Conservation (phyloP, 75 land plant species). For the Azolla pinnata region DNA sequence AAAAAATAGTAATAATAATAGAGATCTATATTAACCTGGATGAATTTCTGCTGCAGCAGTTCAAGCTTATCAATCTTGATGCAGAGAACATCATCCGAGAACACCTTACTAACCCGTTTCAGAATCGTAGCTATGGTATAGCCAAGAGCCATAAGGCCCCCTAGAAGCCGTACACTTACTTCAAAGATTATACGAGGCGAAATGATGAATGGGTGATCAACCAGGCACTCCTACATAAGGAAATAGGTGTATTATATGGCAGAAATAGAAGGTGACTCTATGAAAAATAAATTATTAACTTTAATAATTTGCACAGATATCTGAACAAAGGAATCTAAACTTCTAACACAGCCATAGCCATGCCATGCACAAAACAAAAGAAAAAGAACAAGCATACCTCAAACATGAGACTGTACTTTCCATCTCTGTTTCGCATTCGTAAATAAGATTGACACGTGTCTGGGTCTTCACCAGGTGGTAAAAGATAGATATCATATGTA, state of each 20-base stretch:
- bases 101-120: constrained; percentile 24
- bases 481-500: constrained; percentile 29
- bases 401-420: constrained; percentile 39
- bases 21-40: constrained; percentile 21
- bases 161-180: constrained; percentile 38
- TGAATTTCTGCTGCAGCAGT: constrained; percentile 23
- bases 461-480: constrained; percentile 38
- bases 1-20: neutral
- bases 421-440: constrained; percentile 33
- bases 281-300: neutral
- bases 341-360: neutral
- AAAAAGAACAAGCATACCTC: constrained; percentile 16
- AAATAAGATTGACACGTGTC: constrained; percentile 35
- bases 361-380: neutral
- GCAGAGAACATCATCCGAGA: constrained; percentile 19
- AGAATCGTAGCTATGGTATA: constrained; percentile 21
- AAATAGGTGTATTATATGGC: too few relatives aligned
- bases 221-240: constrained; percentile 36
- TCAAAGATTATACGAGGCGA: constrained; percentile 37
- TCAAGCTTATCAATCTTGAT: constrained; percentile 34
- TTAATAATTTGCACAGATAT: neutral
- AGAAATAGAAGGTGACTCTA: neutral
- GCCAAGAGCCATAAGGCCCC: constrained; percentile 34
- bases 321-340: neutral
- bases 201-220: constrained; percentile 29